Conservation (phyloP, 1,284 basidiomycete species). For the Thecaphora frezii region DNA sequence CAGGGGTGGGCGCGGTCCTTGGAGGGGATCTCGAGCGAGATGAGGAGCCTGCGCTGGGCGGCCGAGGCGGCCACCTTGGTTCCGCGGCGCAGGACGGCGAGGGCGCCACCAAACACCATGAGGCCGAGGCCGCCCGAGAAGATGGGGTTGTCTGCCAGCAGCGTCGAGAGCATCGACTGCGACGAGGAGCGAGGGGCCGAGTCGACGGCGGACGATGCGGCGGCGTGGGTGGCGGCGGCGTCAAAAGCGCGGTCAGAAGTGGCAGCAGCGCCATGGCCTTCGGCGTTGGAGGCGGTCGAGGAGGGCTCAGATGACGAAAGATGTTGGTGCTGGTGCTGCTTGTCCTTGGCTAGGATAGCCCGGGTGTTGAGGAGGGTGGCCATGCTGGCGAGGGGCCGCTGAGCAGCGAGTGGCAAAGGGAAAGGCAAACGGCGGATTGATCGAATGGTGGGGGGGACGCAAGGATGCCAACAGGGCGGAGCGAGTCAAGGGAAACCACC, state of each 20-base stretch:
- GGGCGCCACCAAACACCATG: constrained; percentile 53
- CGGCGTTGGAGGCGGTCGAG: too few species aligned
- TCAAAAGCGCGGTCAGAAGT: too few species aligned
- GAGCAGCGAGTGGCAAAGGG: not conserved
- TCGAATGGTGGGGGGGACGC: too few species aligned
- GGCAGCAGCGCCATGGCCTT: too few species aligned
- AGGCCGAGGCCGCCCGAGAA: constrained; percentile 55
- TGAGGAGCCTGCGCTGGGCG: constrained; percentile 84
- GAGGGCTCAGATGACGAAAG: not conserved
- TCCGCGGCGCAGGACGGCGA: constrained; percentile 60
- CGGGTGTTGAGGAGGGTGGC: constrained; percentile 1
- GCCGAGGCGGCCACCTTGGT: constrained; percentile 71
- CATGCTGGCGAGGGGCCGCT: too few species aligned
- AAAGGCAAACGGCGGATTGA: too few species aligned
- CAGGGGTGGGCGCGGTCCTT: constrained; percentile 93
- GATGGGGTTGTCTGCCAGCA: constrained; percentile 50
- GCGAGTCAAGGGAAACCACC: too few species aligned
- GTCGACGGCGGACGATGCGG: too few species aligned
- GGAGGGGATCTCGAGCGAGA: constrained; percentile 93
- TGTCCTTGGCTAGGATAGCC: constrained; percentile 1
- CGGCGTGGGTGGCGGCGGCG: too few species aligned
- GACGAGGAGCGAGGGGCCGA: not conserved
- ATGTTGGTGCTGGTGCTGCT: not conserved
- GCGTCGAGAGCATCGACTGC: constrained; percentile 17
- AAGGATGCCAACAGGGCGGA: too few species aligned